Conservation (phyloP, 768 basidiomycete genomes). For the Austroboletus festivus region DNA sequence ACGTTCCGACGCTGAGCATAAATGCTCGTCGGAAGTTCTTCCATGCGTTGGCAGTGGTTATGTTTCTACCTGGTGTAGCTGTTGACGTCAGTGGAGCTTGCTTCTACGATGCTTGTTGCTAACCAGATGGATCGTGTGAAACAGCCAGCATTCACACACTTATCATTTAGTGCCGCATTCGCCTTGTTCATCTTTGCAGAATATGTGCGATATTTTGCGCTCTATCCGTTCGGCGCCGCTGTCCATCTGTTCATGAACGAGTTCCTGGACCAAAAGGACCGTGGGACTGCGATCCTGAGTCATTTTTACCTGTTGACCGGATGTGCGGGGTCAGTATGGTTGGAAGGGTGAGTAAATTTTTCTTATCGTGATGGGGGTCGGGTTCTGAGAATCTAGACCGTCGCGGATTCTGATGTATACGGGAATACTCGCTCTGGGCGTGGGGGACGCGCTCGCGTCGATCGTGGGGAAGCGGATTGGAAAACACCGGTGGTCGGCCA, state of each 20-base stretch:
- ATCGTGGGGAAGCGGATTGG: slow-evolving; percentile 88
- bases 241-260: slow-evolving; percentile 97
- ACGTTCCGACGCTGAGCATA: slow-evolving; percentile 82
- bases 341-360: slow-evolving; percentile 72
- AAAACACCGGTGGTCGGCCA: slow-evolving; percentile 77
- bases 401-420: slow-evolving; percentile 64
- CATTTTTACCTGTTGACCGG: slow-evolving; percentile 97
- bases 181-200: slow-evolving; percentile 94
- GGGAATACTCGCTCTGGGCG: slow-evolving; percentile 83
- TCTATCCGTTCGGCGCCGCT: slow-evolving; percentile 91
- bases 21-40: slow-evolving; percentile 97
- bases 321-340: slow-evolving; percentile 91
- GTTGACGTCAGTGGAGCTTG: slow-evolving; percentile 67
- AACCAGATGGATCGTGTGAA: slow-evolving; percentile 5
- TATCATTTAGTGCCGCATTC: slow-evolving; percentile 93
- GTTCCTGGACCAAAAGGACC: slow-evolving; percentile 92
- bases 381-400: slow-evolving; percentile 33
- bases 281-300: slow-evolving; percentile 92
- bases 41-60: slow-evolving; percentile 90
- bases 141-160: slow-evolving; percentile 94
- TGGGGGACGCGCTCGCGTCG: slow-evolving; percentile 94
- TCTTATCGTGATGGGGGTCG: background rate
- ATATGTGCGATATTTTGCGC: slow-evolving; percentile 96
- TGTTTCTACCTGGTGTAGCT: slow-evolving; percentile 94
- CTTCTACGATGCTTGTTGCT: slow-evolving; percentile 10